These are phyloP conservation scores for Colletotrichum sansevieriae DNA, from an alignment of 2,329 filamentous ascomycete species.

Conservation along the genomic window DNA sequence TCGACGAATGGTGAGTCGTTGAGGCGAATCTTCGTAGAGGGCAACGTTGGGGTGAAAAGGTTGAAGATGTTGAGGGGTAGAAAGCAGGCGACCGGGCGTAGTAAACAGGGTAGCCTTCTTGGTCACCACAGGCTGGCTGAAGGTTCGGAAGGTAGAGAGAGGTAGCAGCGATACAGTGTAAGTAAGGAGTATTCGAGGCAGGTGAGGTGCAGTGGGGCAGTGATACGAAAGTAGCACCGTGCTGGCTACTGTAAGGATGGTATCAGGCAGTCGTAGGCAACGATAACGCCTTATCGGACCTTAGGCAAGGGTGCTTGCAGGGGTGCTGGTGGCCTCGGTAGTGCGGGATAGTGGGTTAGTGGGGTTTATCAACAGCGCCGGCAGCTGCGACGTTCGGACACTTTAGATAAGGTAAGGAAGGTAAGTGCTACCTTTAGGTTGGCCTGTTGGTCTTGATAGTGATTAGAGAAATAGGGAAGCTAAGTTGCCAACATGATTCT, in stretches of 20 bases:
- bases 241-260: conserved; percentile 41
- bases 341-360: conserved; percentile 26
- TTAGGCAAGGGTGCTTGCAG: conserved; percentile 22
- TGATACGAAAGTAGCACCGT: conserved; percentile 37
- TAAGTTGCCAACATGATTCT: background rate
- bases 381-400: conserved; percentile 15
- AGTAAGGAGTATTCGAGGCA: conserved; percentile 27
- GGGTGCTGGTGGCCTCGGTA: conserved; percentile 16
- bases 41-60: background rate
- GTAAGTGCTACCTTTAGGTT: no score
- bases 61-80: background rate
- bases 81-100: background rate
- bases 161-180: conserved; percentile 35
- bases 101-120: background rate
- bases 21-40: conserved; percentile 7
- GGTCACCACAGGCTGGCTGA: background rate
- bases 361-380: conserved; percentile 28
- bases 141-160: conserved; percentile 26
- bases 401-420: no score
- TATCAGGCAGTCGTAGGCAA: conserved; percentile 45
- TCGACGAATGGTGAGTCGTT: background rate
- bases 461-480: background rate
- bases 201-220: conserved; percentile 22
- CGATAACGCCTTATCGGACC: conserved; percentile 46
- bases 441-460: background rate